Base-by-base conservation (phyloP, 2,329 filamentous ascomycete species). In the Endoconidiophora polonica region DNA sequence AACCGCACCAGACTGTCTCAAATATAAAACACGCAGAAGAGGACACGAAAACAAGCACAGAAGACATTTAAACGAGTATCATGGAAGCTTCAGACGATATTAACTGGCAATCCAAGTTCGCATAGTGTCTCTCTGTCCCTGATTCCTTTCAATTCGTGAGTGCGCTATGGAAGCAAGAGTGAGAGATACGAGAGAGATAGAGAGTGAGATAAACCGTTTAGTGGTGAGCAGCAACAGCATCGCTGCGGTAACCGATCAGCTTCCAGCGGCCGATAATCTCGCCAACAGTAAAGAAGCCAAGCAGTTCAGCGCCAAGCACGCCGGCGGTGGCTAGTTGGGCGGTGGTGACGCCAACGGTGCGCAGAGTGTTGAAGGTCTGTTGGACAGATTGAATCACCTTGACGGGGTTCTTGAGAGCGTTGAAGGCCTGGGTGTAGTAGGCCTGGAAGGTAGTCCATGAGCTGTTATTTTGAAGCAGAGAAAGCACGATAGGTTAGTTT, bases 211-310 rank as follows among this genome's bases (percentile, higher is more conserved):
- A 2, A 33, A 20, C 12, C 16, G 47, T 59, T 70, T 71, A 77
- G 67, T 77, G 77, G 65, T 80, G 74, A 56, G 71, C 69, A 58
- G 73, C 73, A 55, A 66, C 66, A 56, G 64, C 62, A 64, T 84
- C 77, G 63, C 84, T 83, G 67, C 76, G 77, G 76, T 98, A 98
- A 57, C 91, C 91, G 59, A 98, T 74, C 59, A 98, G 67, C 83
- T 98, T 96, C 71, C 91, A 79, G 62, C 88, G 78, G 61, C 91
- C 91, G 61, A 98, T 80, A 67, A 98, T 96, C 76, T 96, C 88
- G 57, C 91, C 91, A 50, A 96, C 78, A 55, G 88, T 93, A 76
- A 96, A 98, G 77, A 98, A 98, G 55, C 91, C 91, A 58, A 98
- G 69, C 46, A 86, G 76, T 71, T 98, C 90, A 51, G 88, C 88